Base-by-base conservation (phyloP, 1,284 basidiomycete genomes). In the Leccinum olivaceoglutinosum region DNA sequence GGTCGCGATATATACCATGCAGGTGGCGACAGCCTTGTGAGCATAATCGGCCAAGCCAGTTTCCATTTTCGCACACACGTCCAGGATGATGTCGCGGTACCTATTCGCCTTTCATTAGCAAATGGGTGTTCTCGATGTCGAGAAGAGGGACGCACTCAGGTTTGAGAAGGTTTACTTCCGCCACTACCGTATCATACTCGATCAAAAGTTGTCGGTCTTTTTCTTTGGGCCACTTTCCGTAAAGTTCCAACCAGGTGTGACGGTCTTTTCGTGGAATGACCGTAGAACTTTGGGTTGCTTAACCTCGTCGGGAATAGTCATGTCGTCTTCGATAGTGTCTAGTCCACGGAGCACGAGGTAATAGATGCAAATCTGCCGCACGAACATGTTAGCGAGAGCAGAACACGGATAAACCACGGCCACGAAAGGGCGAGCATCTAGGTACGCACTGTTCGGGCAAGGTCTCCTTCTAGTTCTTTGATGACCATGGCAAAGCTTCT, bases 301-400 rank as follows among this genome's bases (percentile, higher is more conserved):
- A 69, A 88, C 78, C 11, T 87, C 80, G 75, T 95, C 90, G 1
- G 92, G 83, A 63, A 99, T 86, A 3, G 95, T 93, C 95, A 98
- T 99, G 80, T 99, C 96, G 75, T 99, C 96, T 76, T 99, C 96
- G 65, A 99, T 85, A 11, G 97, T 99, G 77, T 99, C 97, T 38
- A 99, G 80, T 1, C 87, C 96, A 32, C 96, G 87, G 6, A 99
- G 84, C 5, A 96, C 91, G 60, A 99, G 86, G 77, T 99, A 99
- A 78, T 98, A 99, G 66, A 99, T 77, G 75, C 93, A 95, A 67
- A 98, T 87, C 94, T 96, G 69, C 18, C 59, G 29, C 21, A 54
- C 21, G 38, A 62, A 59, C 36, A 34, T 1, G 49, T 63, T 10
- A 44, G 9, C 16, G 41, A 44, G 8, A 9, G 41, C 41, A 44